Evolutionary conservation across 1,284 basidiomycete genomes (phyloP).

Genomic region (Polyporus tsugae): DNA sequence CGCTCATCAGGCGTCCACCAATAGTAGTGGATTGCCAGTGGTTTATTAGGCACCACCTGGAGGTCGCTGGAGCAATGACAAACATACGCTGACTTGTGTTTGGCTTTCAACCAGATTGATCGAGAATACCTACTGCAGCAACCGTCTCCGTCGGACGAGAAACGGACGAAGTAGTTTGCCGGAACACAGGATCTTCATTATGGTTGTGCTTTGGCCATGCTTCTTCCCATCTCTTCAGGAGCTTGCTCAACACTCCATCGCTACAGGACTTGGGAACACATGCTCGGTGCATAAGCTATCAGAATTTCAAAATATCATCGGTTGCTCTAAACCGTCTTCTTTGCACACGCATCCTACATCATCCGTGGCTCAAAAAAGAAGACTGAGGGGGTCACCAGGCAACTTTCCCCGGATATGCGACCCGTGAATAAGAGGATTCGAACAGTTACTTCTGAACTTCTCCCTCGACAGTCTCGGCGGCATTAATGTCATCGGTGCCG

Average conservation of each 20-base stretch:
- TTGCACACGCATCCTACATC: too few relatives aligned
- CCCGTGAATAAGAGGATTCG: neutral
- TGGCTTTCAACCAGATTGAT: too few relatives aligned
- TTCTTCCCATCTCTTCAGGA: neutral
- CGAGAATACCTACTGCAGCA: too few relatives aligned
- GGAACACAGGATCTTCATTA: neutral
- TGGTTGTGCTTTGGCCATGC: neutral
- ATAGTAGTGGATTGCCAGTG: neutral
- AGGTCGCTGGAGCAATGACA: too few relatives aligned
- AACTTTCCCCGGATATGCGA: neutral
- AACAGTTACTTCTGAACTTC: neutral
- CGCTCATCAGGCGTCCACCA: neutral
- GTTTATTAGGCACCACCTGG: neutral
- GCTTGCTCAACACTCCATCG: neutral
- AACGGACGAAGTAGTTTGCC: neutral
- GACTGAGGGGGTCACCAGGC: too few relatives aligned
- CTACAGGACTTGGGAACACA: neutral
- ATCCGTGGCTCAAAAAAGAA: too few relatives aligned
- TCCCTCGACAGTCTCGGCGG: neutral
- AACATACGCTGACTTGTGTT: too few relatives aligned
- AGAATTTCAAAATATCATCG: neutral
- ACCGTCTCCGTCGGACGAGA: neutral
- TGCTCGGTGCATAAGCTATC: neutral
- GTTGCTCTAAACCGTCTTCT: neutral
- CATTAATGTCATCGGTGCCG: conserved; percentile 1